phyloP scores from a whole-genome alignment of 306 rosid species.

The Geum urbanum region DNA sequence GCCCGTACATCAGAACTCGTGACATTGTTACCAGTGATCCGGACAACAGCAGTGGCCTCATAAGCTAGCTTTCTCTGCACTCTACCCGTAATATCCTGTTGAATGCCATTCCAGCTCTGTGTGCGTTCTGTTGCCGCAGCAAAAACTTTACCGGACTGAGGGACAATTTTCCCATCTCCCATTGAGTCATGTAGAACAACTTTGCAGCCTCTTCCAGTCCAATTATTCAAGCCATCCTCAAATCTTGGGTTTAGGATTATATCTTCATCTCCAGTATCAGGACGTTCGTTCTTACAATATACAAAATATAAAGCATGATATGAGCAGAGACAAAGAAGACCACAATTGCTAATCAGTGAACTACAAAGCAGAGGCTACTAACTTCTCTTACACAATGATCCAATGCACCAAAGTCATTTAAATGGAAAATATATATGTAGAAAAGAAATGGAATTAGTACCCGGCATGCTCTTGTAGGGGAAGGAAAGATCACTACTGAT shows the following conservation, averaged over 20 bases:
- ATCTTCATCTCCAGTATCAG: constrained; percentile 38
- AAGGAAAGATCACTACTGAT: constrained; percentile 55
- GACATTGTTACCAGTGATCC: constrained; percentile 73
- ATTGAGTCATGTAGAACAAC: constrained; percentile 63
- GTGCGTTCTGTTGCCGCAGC: constrained; percentile 77
- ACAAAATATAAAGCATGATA: too few relatives aligned
- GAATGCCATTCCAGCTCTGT: constrained; percentile 88
- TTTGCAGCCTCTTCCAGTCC: constrained; percentile 97
- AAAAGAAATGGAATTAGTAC: constrained; percentile 24
- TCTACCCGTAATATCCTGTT: constrained; percentile 83
- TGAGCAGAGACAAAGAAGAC: constrained; percentile 2
- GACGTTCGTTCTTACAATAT: too few relatives aligned
- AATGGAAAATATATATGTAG: constrained; percentile 2
- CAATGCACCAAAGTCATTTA: neutral
- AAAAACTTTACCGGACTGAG: constrained; percentile 64
- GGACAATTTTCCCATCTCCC: constrained; percentile 72
- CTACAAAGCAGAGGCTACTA: neutral
- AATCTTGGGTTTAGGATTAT: constrained; percentile 63
- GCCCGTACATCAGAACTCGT: constrained; percentile 65
- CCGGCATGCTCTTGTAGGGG: constrained; percentile 38
- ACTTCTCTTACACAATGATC: neutral
- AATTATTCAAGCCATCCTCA: constrained; percentile 75
- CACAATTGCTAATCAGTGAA: neutral
- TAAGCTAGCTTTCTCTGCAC: constrained; percentile 84
- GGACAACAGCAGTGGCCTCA: constrained; percentile 65